phyloP scores from a whole-genome alignment of 2,329 filamentous ascomycete species.

The Neofusicoccum umdonicola region DNA sequence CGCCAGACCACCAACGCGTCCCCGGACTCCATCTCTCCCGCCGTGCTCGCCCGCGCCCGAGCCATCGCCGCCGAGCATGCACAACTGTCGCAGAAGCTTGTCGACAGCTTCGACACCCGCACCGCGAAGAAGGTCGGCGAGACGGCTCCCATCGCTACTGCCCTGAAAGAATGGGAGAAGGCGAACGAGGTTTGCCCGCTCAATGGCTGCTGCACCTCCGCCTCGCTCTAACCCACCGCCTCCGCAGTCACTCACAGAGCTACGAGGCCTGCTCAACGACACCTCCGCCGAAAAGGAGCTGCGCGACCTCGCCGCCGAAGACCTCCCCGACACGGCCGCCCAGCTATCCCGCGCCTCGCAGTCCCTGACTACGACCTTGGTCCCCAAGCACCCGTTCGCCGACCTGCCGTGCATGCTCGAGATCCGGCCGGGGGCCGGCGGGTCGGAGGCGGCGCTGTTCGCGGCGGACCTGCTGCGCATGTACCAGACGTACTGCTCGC shows the following conservation, averaged over 20 bases:
- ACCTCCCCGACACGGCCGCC: slow-evolving; percentile 65
- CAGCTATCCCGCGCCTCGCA: slow-evolving; percentile 63
- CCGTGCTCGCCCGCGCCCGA: slow-evolving; percentile 56
- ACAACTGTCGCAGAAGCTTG: slow-evolving; percentile 51
- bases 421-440: slow-evolving; percentile 87
- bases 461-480: slow-evolving; percentile 83
- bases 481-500: slow-evolving; percentile 78
- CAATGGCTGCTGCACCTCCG: neutral
- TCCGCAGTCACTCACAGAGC: slow-evolving; percentile 59
- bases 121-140: slow-evolving; percentile 59
- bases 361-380: slow-evolving; percentile 71
- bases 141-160: slow-evolving; percentile 50
- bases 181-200: slow-evolving; percentile 52
- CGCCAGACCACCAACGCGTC: slow-evolving; percentile 2
- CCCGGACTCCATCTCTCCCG: slow-evolving; percentile 47
- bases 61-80: slow-evolving; percentile 56
- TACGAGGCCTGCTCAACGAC: slow-evolving; percentile 74
- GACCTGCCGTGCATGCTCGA: slow-evolving; percentile 87
- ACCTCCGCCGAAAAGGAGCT: slow-evolving; percentile 59
- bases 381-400: slow-evolving; percentile 86
- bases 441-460: slow-evolving; percentile 87
- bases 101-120: slow-evolving; percentile 54
- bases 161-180: slow-evolving; percentile 57
- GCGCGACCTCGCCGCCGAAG: slow-evolving; percentile 60
- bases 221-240: neutral